A percentile compares a stretch with the other conserved stretches of the same genome.
These are phyloP conservation scores for Aspergillus egyptiacus DNA, from an alignment of 495 filamentous ascomycete genomes.

Conservation along the genomic window DNA sequence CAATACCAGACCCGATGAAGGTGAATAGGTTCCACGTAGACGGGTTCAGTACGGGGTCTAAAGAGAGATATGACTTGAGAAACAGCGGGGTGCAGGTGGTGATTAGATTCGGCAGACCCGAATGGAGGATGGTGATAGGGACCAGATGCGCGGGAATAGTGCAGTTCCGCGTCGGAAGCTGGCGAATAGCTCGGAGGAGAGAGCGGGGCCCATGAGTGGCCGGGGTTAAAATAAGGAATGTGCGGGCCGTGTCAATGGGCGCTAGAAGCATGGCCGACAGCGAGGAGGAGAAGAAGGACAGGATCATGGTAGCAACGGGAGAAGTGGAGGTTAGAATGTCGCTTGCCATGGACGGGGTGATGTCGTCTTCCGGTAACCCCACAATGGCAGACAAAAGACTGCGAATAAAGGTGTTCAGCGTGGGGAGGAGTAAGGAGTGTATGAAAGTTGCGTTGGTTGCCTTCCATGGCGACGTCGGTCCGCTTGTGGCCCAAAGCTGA, in stretches of 20 bases:
- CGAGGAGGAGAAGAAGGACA: slow-evolving; percentile 78
- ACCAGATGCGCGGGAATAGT: slow-evolving; percentile 64
- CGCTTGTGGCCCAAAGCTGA: slow-evolving; percentile 83
- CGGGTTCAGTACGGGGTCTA: slow-evolving; percentile 79
- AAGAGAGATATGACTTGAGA: slow-evolving; percentile 66
- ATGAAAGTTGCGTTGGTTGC: slow-evolving; percentile 86
- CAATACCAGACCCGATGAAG: slow-evolving; percentile 69
- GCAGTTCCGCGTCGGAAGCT: slow-evolving; percentile 63
- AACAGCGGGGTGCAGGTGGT: slow-evolving; percentile 74
- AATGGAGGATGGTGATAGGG: slow-evolving; percentile 79
- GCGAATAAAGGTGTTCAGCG: slow-evolving; percentile 79
- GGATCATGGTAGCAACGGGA: slow-evolving; percentile 63
- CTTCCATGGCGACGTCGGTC: slow-evolving; percentile 91
- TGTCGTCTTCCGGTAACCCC: slow-evolving; percentile 72
- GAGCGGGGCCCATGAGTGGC: slow-evolving; percentile 65
- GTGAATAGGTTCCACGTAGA: slow-evolving; percentile 68
- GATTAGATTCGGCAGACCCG: slow-evolving; percentile 73
- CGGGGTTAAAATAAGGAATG: slow-evolving; percentile 77
- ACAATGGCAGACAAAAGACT: slow-evolving; percentile 76
- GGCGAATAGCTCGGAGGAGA: slow-evolving; percentile 64
- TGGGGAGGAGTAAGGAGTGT: slow-evolving; percentile 76
- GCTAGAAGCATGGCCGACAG: slow-evolving; percentile 72
- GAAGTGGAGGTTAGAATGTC: slow-evolving; percentile 66
- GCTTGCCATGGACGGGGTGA: slow-evolving; percentile 45
- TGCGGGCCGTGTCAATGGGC: slow-evolving; percentile 85